Evolutionary conservation across 208 protist species (phyloP).

Genomic region (Crithidia sp.): DNA sequence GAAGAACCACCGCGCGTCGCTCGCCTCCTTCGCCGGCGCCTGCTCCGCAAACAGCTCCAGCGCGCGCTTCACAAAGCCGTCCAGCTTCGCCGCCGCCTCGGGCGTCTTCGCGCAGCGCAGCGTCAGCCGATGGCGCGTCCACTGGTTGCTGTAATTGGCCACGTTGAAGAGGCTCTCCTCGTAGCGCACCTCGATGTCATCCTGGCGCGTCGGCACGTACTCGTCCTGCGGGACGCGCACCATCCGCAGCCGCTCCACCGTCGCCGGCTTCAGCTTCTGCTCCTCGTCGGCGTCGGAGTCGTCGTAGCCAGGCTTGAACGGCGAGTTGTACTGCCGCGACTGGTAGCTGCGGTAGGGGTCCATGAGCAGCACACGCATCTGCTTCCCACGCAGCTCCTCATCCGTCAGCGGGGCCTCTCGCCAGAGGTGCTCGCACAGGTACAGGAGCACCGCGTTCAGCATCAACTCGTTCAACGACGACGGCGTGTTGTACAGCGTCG

Average conservation of each 20-base stretch:
- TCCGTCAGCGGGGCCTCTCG: slow-evolving; percentile 30
- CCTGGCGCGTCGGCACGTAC: slow-evolving; percentile 5
- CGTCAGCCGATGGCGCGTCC: slow-evolving; percentile 10
- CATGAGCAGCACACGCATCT: slow-evolving; percentile 56
- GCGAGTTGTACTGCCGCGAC: slow-evolving; percentile 42
- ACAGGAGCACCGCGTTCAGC: slow-evolving; percentile 75
- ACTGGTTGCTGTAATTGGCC: neutral
- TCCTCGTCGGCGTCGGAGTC: slow-evolving; percentile 2
- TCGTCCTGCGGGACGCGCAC: slow-evolving; percentile 6
- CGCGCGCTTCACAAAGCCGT: slow-evolving; percentile 26
- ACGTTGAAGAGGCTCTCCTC: neutral
- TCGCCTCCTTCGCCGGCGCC: slow-evolving; percentile 2
- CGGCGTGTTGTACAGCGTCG: slow-evolving; percentile 20
- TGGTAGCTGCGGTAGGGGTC: slow-evolving; percentile 58
- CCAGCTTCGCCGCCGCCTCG: slow-evolving; percentile 5
- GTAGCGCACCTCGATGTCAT: slow-evolving; percentile 17
- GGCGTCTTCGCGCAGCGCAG: slow-evolving; percentile 10
- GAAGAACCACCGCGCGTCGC: slow-evolving; percentile 21
- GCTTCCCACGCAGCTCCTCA: slow-evolving; percentile 42
- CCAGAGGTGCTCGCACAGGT: slow-evolving; percentile 52
- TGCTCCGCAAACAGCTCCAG: slow-evolving; percentile 30
- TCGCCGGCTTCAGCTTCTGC: slow-evolving; percentile 10
- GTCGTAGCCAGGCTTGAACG: slow-evolving; percentile 40
- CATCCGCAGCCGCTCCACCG: slow-evolving; percentile 6
- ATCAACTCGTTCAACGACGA: slow-evolving; percentile 58